Percentiles rank a stretch among this genome's conserved stretches.
These are phyloP conservation scores for Mycena filopes DNA, from an alignment of 768 basidiomycete genomes.

Conservation along the genomic window DNA sequence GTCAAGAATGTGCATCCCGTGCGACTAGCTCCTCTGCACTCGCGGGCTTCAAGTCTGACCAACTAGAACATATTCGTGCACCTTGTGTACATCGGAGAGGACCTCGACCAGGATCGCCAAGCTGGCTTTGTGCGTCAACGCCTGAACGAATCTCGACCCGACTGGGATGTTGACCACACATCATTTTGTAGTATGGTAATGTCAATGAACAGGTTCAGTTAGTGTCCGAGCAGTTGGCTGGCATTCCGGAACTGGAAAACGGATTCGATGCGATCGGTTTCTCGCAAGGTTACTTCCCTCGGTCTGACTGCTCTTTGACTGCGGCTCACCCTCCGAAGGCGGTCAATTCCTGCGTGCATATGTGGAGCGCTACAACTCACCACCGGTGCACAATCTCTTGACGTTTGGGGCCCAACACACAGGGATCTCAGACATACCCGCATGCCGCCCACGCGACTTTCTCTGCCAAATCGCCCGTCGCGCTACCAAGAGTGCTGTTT, in stretches of 20 bases:
- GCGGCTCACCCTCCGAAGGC: conserved; percentile 48
- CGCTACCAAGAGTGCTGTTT: conserved; percentile 71
- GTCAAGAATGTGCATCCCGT: conserved; percentile 76
- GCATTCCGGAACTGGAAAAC: conserved; percentile 67
- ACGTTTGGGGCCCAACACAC: conserved; percentile 92
- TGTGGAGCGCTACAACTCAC: conserved; percentile 77
- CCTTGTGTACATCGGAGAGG: conserved; percentile 73
- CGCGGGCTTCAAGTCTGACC: too few relatives aligned
- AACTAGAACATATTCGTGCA: conserved; percentile 89
- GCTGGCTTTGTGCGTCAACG: conserved; percentile 76
- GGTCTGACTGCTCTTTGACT: not conserved
- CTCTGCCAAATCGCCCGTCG: conserved; percentile 75
- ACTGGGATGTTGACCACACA: not conserved
- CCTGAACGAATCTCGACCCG: not conserved
- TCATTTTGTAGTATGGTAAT: conserved; percentile 72
- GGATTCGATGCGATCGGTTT: conserved; percentile 92
- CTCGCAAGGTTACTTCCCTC: conserved; percentile 72
- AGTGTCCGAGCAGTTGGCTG: conserved; percentile 72
- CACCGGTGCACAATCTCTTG: conserved; percentile 82
- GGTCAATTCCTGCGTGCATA: conserved; percentile 92
- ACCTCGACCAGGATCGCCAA: conserved; percentile 68
- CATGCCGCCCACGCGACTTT: conserved; percentile 71
- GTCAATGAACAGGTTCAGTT: conserved; percentile 74
- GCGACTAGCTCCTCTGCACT: too few relatives aligned
- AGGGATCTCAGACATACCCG: conserved; percentile 82